Base-by-base conservation (phyloP, 345 rosid species). In the Cardamine occulta region DNA sequence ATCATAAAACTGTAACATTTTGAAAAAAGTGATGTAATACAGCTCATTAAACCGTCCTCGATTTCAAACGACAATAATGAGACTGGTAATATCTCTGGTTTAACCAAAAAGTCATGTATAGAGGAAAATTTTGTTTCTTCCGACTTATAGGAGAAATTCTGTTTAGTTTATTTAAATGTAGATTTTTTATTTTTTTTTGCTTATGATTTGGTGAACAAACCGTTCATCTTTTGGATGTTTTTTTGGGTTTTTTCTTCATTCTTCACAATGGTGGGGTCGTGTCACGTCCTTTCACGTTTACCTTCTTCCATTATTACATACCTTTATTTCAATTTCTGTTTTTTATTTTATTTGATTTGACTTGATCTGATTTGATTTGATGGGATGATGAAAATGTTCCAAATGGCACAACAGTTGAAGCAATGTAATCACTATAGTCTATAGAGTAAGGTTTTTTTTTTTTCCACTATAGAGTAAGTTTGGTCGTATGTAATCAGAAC, bases 141-240 rank as follows among this genome's bases (percentile, higher is more conserved):
- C 24, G 70, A 55, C 71, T 4, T 42, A 31, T 31, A 29, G 18
- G 24, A 19, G 13, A 53, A n/a, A 17, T 44, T 35, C 1, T 28
- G 23, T 39, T 47, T 57, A 24, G 9, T 47, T 21, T 26, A 10
- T 26, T 61, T n/a, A n/a, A n/a, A n/a, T n/a, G n/a, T n/a, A n/a
- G n/a, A n/a, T n/a, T n/a, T n/a, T n/a, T n/a, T n/a, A n/a, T n/a
- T 28, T 28, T 28, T 28, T 17, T 44, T 10, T 51, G 74, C 49
- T 52, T 23, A 49, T 40, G 39, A 62, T 69, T 62, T 73, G 81
- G 86, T 72, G 74, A 76, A 83, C 89, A 79, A 81, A n/a, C 82
- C 76, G 77, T 75, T 77, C 57, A 79, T 82, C 66, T 63, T 77
- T 80, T 63, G 54, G 67, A 40, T 75, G 67, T 73, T 80, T 80